Base-by-base conservation (phyloP, 805 yeast genomes). In the Wickerhamomyces bisporus region DNA sequence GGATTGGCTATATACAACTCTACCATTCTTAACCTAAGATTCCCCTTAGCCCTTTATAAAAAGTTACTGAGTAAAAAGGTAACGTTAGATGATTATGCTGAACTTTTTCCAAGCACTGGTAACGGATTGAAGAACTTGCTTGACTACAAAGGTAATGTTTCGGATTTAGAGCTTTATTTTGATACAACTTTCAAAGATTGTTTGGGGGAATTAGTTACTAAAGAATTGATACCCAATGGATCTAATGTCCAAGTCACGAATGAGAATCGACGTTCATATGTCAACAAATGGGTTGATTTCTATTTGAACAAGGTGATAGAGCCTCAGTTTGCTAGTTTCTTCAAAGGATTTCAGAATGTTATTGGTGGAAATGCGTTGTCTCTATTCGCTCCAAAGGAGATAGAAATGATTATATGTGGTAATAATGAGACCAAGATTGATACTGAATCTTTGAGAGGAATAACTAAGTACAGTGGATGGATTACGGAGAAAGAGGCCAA, bases 1-100 rank as follows among this genome's bases (percentile, higher is more conserved):
- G 98, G 96, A 0, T 68, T 93, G 48, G 97, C 98, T 0, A 80
- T 93, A 25, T 87, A 86, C 59, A 93, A 91, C 59, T 84, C 96
- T 1, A 82, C 88, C 1, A 87, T 89, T 34, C 64, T 91, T 32
- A 96, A 88, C 55, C 64, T 91, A 39, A 74, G 73, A 32, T 77
- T 91, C 39, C 96, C 98, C 0, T 62, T 65, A 25, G 84, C 84
- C 0, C 59, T 88, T 27, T 93, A 84, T 62, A 89, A 87, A 61
- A 73, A 85, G 43, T 62, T 91, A 28, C 64, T 86, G 48, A 68
- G 68, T 6, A 66, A 72, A 36, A 73, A 73, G 5, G 62, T 78
- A 20, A 69, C 68, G 0, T 60, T 86, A 34, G 72, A 73, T 3
- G 98, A 93, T 56, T 82, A 77, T 45, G 56, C 60, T 30, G 78